phyloP scores from a whole-genome alignment of 163 green algal species.

The Scenedesmus sp. region DNA sequence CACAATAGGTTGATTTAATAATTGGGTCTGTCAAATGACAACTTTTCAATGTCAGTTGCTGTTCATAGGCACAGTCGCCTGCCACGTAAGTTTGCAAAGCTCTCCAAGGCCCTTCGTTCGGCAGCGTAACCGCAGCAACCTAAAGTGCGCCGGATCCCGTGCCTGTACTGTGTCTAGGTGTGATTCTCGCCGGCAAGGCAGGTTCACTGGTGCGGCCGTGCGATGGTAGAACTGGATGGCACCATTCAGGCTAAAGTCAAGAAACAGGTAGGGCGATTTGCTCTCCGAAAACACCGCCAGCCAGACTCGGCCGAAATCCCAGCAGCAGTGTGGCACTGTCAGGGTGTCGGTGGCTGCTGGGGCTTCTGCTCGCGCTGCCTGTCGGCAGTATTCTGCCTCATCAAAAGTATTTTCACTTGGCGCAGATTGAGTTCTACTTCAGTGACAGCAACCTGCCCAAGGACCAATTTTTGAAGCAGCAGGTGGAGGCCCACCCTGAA shows the following conservation, averaged over 20 bases:
- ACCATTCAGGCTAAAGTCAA: conserved; percentile 44
- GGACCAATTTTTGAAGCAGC: conserved; percentile 92
- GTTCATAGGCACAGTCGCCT: neutral
- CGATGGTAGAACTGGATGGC: conserved; percentile 42
- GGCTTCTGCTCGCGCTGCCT: neutral
- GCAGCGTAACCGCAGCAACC: neutral
- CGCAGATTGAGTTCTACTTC: conserved; percentile 99
- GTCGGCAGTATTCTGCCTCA: too few species aligned
- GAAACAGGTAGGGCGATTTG: conserved; percentile 39
- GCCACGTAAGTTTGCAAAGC: too few species aligned
- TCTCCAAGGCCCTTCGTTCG: neutral
- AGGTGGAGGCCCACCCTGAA: conserved; percentile 80
- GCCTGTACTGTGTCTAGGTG: neutral
- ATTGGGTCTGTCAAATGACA: neutral
- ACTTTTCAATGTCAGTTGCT: neutral
- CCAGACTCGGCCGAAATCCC: neutral
- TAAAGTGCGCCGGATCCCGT: neutral
- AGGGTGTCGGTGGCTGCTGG: neutral
- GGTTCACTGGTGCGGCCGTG: neutral
- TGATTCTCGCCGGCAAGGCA: neutral
- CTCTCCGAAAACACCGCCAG: neutral
- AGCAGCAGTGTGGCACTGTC: neutral
- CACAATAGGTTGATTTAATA: too few species aligned
- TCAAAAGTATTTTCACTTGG: neutral
- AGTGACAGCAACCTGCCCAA: conserved; percentile 96